Conservation (phyloP, 192 early-diverging fungal species). For the Neocallimastix lanati region DNA sequence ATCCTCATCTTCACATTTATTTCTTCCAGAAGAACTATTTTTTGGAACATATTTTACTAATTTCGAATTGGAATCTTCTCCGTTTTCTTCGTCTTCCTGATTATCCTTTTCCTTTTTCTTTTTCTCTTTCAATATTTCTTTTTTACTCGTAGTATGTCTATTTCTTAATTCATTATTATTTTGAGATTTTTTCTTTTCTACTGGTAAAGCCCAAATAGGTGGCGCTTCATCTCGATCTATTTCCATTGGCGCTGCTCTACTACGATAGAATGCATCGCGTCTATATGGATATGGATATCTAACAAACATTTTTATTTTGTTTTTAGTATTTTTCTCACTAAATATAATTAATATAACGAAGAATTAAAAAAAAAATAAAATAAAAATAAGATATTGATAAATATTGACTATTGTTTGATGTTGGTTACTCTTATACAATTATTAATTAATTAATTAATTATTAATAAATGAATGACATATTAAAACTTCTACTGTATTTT, state of each 20-base stretch:
- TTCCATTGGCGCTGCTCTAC: background rate
- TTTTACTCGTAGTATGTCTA: background rate
- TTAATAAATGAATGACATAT: no score
- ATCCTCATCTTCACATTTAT: background rate
- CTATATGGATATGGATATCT: background rate
- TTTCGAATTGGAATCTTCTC: background rate
- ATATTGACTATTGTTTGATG: no score
- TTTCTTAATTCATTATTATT: background rate
- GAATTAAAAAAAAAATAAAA: no score
- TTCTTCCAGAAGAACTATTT: background rate
- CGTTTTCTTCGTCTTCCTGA: background rate
- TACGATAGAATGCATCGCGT: background rate
- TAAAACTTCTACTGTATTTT: no score
- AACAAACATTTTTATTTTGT: background rate
- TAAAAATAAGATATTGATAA: no score
- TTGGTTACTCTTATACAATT: no score
- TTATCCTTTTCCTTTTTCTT: background rate
- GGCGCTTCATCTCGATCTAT: background rate
- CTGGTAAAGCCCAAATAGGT: background rate
- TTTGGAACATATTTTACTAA: background rate
- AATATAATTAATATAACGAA: no score
- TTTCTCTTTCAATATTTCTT: background rate
- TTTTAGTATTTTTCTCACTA: no score
- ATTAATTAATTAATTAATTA: no score
- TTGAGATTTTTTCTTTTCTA: background rate